phyloP scores from a whole-genome alignment of 2,329 filamentous ascomycete genomes.

The Cladosporium phlei region DNA sequence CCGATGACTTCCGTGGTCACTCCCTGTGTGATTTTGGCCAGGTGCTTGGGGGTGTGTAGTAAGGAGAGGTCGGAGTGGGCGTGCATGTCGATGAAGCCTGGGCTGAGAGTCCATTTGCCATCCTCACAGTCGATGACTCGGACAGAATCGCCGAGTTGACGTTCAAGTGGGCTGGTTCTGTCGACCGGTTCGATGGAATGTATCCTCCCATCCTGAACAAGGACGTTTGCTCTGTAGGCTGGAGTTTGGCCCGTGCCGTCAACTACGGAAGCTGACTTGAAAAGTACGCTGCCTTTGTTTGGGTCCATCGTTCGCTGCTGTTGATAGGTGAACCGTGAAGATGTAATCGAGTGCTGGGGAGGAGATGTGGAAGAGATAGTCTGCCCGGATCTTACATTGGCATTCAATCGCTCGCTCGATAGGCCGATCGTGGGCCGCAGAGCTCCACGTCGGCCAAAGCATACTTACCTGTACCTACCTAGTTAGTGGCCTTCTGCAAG shows the following conservation, averaged over 20 bases:
- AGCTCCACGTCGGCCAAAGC: too few species aligned
- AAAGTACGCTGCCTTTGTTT: constrained; percentile 11
- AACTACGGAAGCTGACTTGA: constrained; percentile 22
- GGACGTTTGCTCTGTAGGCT: constrained; percentile 20
- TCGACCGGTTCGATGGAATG: constrained; percentile 13
- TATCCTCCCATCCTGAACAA: constrained; percentile 20
- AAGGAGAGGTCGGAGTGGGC: constrained; percentile 28
- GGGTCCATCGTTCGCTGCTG: too few species aligned
- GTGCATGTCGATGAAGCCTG: constrained; percentile 31
- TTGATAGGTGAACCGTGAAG: too few species aligned
- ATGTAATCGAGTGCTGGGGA: too few species aligned
- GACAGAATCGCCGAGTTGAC: not conserved
- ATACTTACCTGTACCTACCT: too few species aligned
- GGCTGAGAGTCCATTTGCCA: constrained; percentile 25
- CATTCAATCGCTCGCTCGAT: too few species aligned
- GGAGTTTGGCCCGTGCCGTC: constrained; percentile 23
- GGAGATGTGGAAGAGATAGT: too few species aligned
- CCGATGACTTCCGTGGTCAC: constrained; percentile 28
- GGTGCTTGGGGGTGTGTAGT: constrained; percentile 24
- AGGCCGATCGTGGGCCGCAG: too few species aligned
- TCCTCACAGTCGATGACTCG: constrained; percentile 24
- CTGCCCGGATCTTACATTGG: too few species aligned
- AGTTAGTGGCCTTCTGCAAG: too few species aligned
- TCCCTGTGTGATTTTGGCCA: constrained; percentile 28
- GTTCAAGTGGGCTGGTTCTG: not conserved